A percentile compares a stretch with the other conserved stretches of the same genome.
Evolutionary conservation across 2,329 filamentous ascomycete species (phyloP).

Genomic region (Sarocladium oryzae): DNA sequence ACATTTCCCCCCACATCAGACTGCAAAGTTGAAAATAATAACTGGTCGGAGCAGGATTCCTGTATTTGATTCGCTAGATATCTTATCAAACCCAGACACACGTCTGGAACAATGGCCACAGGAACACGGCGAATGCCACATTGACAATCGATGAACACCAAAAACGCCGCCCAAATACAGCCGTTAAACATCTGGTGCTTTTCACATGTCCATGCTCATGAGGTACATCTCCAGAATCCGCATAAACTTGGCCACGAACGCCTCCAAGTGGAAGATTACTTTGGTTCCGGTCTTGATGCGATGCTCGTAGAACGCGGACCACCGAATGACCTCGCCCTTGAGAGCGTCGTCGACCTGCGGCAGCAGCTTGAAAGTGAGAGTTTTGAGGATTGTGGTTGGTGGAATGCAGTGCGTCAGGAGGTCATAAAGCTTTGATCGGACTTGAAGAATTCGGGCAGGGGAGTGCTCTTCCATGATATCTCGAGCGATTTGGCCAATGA

Average conservation of each 20-base stretch:
- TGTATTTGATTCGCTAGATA: too few relatives aligned
- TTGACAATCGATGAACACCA: not conserved
- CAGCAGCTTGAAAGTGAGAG: slow-evolving; percentile 88
- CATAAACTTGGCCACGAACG: slow-evolving; percentile 99
- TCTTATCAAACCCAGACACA: too few relatives aligned
- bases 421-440: slow-evolving; percentile 93
- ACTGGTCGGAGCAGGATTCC: too few relatives aligned
- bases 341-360: slow-evolving; percentile 79
- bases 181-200: not conserved
- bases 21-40: too few relatives aligned
- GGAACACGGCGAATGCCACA: not conserved
- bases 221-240: slow-evolving; percentile 84
- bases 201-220: slow-evolving; percentile 73
- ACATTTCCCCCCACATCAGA: too few relatives aligned
- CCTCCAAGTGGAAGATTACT: slow-evolving; percentile 96
- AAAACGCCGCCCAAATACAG: not conserved
- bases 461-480: slow-evolving; percentile 92
- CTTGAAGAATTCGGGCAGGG: slow-evolving; percentile 79
- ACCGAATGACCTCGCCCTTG: slow-evolving; percentile 88
- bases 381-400: slow-evolving; percentile 88
- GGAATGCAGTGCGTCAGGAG: slow-evolving; percentile 96
- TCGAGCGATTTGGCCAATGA: slow-evolving; percentile 82
- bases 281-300: slow-evolving; percentile 87
- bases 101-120: not conserved
- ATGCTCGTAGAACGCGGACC: slow-evolving; percentile 97